phyloP scores from a whole-genome alignment of 352 stramenopile species.

The Phytopythium oedochilum region DNA sequence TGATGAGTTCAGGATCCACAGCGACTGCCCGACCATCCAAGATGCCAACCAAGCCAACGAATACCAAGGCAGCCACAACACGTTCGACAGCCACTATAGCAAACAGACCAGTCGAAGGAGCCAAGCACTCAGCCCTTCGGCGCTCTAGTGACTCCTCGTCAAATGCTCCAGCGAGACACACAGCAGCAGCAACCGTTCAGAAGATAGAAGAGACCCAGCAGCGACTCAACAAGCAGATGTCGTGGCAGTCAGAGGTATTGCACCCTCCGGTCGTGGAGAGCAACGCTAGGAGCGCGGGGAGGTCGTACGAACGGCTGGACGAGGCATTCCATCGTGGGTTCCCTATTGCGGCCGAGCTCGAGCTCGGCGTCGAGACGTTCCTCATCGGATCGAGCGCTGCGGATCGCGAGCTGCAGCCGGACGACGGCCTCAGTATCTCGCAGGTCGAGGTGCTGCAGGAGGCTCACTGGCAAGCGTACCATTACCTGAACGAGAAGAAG shows the following conservation, averaged over 20 bases:
- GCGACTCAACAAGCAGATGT: not conserved
- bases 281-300: not conserved
- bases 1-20: too few species aligned
- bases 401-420: slow-evolving; percentile 36
- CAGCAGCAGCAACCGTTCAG: too few species aligned
- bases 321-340: slow-evolving; percentile 56
- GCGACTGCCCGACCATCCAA: not conserved
- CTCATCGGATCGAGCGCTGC: slow-evolving; percentile 52
- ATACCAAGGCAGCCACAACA: too few species aligned
- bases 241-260: not conserved
- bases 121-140: too few species aligned
- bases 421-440: slow-evolving; percentile 68
- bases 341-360: slow-evolving; percentile 66
- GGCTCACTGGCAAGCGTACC: slow-evolving; percentile 76
- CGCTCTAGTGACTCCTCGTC: too few species aligned
- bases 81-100: too few species aligned
- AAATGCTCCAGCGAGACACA: too few species aligned
- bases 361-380: slow-evolving; percentile 72
- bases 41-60: not conserved
- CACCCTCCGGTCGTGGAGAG: not conserved
- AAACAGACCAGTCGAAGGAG: too few species aligned
- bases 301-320: slow-evolving; percentile 50
- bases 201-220: not conserved
- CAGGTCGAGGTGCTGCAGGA: slow-evolving; percentile 81
- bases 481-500: slow-evolving; percentile 82